phyloP scores from a whole-genome alignment of 768 basidiomycete species.

The Suillus luteus region DNA sequence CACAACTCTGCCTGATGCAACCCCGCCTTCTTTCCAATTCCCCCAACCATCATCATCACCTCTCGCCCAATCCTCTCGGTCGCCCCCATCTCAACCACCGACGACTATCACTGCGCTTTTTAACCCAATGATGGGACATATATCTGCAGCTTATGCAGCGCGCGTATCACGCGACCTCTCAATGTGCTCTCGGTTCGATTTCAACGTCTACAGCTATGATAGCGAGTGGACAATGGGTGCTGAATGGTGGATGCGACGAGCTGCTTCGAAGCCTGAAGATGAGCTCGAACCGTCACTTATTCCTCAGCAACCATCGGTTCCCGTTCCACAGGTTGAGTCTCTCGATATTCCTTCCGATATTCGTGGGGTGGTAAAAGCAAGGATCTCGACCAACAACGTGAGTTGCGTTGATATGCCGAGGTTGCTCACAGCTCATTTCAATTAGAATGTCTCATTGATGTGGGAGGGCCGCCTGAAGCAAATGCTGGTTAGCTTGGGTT shows the following conservation, averaged over 20 bases:
- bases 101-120: constrained; percentile 94
- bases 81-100: constrained; percentile 67
- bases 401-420: constrained; percentile 28
- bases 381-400: constrained; percentile 88
- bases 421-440: constrained; percentile 12
- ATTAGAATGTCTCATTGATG: constrained; percentile 82
- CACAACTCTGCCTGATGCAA: constrained; percentile 83
- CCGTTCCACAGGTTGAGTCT: constrained; percentile 3
- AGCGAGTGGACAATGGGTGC: constrained; percentile 95
- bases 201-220: constrained; percentile 96
- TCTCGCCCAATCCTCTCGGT: constrained; percentile 32
- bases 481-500: constrained; percentile 86
- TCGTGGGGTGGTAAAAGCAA: constrained; percentile 85
- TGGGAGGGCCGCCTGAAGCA: constrained; percentile 94
- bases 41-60: constrained; percentile 41
- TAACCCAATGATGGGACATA: constrained; percentile 95
- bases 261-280: constrained; percentile 19
- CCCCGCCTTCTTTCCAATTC: constrained; percentile 63
- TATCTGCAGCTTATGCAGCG: constrained; percentile 89
- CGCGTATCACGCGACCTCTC: constrained; percentile 84
- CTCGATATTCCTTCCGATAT: constrained; percentile 39
- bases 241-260: constrained; percentile 90
- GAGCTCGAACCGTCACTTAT: not conserved
- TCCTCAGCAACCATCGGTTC: constrained; percentile 14
- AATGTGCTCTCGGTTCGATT: constrained; percentile 88